A percentile compares a stretch with the other conserved stretches of the same genome.
Evolutionary conservation across 306 rosid species (phyloP).

Genomic region (Quercus rubra): DNA sequence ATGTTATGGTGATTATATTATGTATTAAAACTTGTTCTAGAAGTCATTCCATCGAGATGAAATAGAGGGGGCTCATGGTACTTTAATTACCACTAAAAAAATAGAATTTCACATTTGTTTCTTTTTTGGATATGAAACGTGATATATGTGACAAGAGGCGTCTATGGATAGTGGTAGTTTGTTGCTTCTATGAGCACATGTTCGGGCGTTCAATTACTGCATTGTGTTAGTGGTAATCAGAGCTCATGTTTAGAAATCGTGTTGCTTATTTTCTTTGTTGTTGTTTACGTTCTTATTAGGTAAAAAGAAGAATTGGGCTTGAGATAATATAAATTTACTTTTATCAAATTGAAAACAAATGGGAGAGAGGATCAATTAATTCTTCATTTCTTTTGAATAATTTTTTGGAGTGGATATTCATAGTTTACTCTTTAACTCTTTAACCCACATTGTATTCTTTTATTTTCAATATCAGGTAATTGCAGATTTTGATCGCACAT

Average conservation of each 20-base stretch:
- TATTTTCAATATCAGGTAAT: constrained; percentile 44
- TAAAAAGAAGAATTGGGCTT: neutral
- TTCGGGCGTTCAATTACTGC: neutral
- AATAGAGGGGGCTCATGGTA: neutral
- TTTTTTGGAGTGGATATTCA: neutral
- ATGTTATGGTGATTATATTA: neutral
- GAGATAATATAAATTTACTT: neutral
- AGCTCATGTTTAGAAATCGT: neutral
- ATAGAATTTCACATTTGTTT: neutral
- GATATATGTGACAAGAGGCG: neutral
- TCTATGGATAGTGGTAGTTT: neutral
- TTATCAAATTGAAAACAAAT: neutral
- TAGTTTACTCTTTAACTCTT: neutral
- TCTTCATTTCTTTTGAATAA: neutral
- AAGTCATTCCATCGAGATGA: neutral
- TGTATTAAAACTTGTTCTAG: neutral
- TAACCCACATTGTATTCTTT: neutral
- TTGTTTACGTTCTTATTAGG: no score
- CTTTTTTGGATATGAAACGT: neutral
- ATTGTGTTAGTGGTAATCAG: neutral
- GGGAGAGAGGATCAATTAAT: neutral
- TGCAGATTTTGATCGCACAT: constrained; percentile 91
- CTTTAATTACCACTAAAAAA: neutral
- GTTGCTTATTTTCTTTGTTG: neutral
- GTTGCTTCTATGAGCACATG: neutral